phyloP scores from a whole-genome alignment of 371 early-diverging fungal species.

The Rhizopus arrhizus region DNA sequence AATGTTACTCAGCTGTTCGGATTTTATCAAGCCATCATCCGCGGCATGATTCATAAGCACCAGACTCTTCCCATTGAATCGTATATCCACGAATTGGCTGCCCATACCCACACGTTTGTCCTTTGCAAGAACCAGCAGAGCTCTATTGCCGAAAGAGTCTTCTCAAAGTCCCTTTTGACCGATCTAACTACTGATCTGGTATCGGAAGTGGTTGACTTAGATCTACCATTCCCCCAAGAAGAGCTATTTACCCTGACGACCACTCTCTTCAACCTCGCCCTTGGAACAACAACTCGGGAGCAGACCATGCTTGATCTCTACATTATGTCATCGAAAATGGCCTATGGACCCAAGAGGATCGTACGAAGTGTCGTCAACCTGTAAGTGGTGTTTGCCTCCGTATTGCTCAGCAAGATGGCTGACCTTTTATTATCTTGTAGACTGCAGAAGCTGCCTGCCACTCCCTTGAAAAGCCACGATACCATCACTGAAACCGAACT shows the following conservation, averaged over 20 bases:
- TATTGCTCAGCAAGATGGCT: constrained; percentile 4
- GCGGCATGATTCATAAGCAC: constrained; percentile 5
- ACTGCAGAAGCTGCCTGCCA: constrained; percentile 1
- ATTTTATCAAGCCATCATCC: constrained; percentile 5
- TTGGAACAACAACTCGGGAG: constrained; percentile 19
- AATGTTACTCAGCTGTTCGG: constrained; percentile 7
- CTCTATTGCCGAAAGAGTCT: constrained; percentile 26
- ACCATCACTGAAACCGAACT: constrained; percentile 4
- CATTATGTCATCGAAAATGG: constrained; percentile 22
- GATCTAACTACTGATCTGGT: constrained; percentile 18
- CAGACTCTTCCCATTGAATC: constrained; percentile 16
- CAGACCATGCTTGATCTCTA: constrained; percentile 14
- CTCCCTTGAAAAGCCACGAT: background rate
- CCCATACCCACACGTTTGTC: constrained; percentile 19
- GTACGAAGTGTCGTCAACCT: constrained; percentile 8
- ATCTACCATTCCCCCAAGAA: constrained; percentile 13
- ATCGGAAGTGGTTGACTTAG: constrained; percentile 10
- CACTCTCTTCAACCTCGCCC: constrained; percentile 5
- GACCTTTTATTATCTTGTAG: constrained; percentile 7
- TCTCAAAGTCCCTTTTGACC: constrained; percentile 20
- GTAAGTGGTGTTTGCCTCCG: constrained; percentile 11
- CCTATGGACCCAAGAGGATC: constrained; percentile 19
- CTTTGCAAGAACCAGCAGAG: constrained; percentile 32
- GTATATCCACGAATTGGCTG: constrained; percentile 18
- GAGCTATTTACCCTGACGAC: constrained; percentile 16